Percentiles rank a stretch among this genome's conserved stretches.
These are phyloP conservation scores for Picochlorum sp. DNA, from an alignment of 139 green algal species.

Conservation along the genomic window DNA sequence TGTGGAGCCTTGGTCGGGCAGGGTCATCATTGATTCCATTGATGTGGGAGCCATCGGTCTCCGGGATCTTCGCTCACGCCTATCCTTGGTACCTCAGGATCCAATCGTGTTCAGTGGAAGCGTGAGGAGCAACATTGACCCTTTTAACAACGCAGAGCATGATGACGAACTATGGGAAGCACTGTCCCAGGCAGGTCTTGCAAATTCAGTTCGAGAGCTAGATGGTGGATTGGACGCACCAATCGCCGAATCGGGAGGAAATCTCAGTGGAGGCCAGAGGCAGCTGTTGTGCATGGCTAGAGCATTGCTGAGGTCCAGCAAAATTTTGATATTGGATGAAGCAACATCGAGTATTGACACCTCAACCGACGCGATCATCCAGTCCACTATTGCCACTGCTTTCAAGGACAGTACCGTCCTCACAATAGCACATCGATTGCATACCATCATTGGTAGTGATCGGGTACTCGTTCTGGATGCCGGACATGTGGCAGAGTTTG, in stretches of 20 bases:
- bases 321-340: constrained; percentile 80
- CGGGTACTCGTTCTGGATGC: constrained; percentile 31
- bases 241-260: constrained; percentile 76
- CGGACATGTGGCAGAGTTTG: constrained; percentile 14
- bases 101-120: constrained; percentile 89
- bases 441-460: constrained; percentile 30
- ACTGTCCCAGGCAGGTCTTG: constrained; percentile 30
- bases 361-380: constrained; percentile 20
- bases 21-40: constrained; percentile 79
- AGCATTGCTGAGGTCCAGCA: constrained; percentile 59
- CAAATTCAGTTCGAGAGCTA: constrained; percentile 9
- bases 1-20: constrained; percentile 62
- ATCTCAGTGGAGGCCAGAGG: constrained; percentile 81
- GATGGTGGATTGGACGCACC: constrained; percentile 35
- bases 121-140: constrained; percentile 87
- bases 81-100: constrained; percentile 74
- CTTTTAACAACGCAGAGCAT: constrained; percentile 57
- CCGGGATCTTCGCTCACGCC: constrained; percentile 43
- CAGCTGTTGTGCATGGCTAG: constrained; percentile 89
- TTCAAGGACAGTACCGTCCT: constrained; percentile 52
- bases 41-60: constrained; percentile 70
- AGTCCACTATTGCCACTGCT: constrained; percentile 37
- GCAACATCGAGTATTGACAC: constrained; percentile 60
- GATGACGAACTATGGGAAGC: constrained; percentile 33
- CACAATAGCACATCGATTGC: constrained; percentile 52